A percentile compares a stretch with the other conserved stretches of the same genome.
These are phyloP conservation scores for Hawksworthiomyces lignivorus DNA, from an alignment of 2,329 filamentous ascomycete genomes.

Conservation along the genomic window DNA sequence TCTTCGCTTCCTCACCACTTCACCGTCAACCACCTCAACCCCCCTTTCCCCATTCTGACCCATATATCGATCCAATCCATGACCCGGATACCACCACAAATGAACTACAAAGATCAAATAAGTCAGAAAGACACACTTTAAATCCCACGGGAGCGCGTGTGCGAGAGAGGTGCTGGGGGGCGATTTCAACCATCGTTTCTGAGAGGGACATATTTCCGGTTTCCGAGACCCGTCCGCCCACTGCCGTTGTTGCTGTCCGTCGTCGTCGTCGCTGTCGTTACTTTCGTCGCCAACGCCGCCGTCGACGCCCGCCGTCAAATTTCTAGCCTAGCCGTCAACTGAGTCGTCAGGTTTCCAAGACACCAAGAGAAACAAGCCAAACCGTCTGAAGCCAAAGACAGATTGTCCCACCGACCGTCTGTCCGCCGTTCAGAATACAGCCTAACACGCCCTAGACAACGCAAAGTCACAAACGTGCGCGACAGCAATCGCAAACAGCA, in stretches of 20 bases:
- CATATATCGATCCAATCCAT: conserved; percentile 39
- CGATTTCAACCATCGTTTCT: conserved; percentile 55
- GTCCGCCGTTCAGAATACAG: no score
- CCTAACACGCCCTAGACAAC: no score
- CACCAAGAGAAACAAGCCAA: background rate
- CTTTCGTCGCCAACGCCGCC: conserved; percentile 15
- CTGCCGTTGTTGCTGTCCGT: conserved; percentile 10
- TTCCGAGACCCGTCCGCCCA: conserved; percentile 23
- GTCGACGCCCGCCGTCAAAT: conserved; percentile 16
- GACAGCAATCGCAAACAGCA: conserved; percentile 24
- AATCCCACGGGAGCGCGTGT: conserved; percentile 59
- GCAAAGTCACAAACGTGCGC: background rate
- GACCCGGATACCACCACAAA: conserved; percentile 47
- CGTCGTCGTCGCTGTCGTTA: conserved; percentile 22
- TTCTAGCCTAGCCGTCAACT: background rate
- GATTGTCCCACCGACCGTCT: no score
- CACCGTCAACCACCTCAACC: conserved; percentile 2
- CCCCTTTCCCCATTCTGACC: conserved; percentile 2
- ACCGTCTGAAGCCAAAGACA: background rate
- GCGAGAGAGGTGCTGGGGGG: conserved; percentile 47
- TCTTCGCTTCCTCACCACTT: background rate
- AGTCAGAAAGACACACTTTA: conserved; percentile 61
- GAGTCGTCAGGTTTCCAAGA: no score
- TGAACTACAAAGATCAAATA: conserved; percentile 40
- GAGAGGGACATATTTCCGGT: conserved; percentile 26